Conservation (phyloP, 345 rosid species). For the Pistacia atlantica region DNA sequence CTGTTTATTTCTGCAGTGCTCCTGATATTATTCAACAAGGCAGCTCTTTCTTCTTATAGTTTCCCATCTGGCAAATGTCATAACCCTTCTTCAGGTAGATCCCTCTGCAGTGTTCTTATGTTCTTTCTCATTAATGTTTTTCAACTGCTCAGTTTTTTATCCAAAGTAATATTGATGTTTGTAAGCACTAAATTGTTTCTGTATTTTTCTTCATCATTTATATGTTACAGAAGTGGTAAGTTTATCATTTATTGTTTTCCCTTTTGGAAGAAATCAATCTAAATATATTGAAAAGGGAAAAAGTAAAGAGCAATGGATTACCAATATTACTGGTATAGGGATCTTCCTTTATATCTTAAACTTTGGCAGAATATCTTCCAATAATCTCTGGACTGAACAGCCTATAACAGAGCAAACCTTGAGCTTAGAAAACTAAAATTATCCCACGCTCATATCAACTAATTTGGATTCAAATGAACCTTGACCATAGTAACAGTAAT, state of each 20-base stretch:
- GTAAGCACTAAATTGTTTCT: background rate
- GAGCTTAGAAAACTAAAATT: background rate
- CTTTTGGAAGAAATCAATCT: background rate
- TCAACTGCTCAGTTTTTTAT: background rate
- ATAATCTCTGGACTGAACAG: background rate
- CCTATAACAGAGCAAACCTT: background rate
- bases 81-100: constrained; percentile 87
- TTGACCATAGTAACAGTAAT: background rate
- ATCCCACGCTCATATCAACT: background rate
- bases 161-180: background rate
- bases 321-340: background rate
- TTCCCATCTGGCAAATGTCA: constrained; percentile 92
- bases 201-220: background rate
- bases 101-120: background rate
- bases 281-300: background rate
- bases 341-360: background rate
- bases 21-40: constrained; percentile 91
- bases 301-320: background rate
- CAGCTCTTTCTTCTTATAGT: constrained; percentile 89
- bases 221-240: background rate
- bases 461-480: background rate
- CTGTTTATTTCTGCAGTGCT: constrained; percentile 57
- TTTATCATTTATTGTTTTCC: background rate
- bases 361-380: background rate
- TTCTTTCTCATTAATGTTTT: background rate